Conservation (phyloP, 768 basidiomycete species). For the Leucocoprinus birnbaumii region DNA sequence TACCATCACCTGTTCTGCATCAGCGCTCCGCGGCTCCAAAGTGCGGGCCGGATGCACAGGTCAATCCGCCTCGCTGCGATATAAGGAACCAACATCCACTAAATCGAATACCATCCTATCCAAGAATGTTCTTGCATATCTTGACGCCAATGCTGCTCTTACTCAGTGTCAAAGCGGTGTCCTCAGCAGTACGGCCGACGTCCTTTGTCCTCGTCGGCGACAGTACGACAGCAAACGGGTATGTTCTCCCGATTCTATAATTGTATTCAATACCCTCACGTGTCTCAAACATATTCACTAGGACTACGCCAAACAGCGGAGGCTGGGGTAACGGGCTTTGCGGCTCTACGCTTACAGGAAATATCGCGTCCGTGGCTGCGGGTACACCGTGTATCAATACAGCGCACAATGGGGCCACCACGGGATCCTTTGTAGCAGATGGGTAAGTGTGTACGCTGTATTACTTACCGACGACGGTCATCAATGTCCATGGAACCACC, state of each 20-base stretch:
- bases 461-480: too few species aligned
- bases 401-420: constrained; percentile 38
- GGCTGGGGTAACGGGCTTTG: constrained; percentile 43
- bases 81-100: background rate
- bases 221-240: constrained; percentile 38
- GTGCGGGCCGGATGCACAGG: background rate
- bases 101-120: background rate
- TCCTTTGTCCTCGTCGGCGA: constrained; percentile 39
- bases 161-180: background rate
- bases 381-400: constrained; percentile 38
- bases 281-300: constrained; percentile 6
- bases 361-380: constrained; percentile 28
- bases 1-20: background rate
- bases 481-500: too few species aligned
- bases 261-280: background rate
- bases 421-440: constrained; percentile 34
- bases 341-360: constrained; percentile 26
- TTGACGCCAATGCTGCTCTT: background rate
- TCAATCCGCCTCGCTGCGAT: background rate
- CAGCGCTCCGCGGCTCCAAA: background rate
- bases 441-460: constrained; percentile 20
- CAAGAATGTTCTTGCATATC: background rate
- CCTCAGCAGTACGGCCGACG: constrained; percentile 17
- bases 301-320: constrained; percentile 32
- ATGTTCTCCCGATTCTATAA: background rate